Percentiles rank a stretch among this genome's conserved stretches.
phyloP scores from a whole-genome alignment of 805 yeast genomes.

The Candida schatavii region DNA sequence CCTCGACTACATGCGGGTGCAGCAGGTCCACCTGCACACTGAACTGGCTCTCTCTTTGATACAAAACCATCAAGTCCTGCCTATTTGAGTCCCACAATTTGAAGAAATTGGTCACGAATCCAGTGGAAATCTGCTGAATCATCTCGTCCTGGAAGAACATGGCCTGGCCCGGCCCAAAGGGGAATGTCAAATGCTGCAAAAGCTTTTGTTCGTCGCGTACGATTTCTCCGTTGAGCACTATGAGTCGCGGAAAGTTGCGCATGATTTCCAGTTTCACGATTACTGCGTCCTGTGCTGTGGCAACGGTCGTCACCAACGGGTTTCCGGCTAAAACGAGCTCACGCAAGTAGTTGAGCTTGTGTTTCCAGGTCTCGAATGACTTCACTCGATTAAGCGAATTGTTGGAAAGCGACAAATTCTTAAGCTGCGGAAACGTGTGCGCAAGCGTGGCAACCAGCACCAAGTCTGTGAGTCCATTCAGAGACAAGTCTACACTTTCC shows the following conservation, averaged over 20 bases:
- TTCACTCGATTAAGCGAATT: conserved; percentile 62
- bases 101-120: conserved; percentile 71
- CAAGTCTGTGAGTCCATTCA: conserved; percentile 60
- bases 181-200: conserved; percentile 49
- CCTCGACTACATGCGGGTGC: conserved; percentile 48
- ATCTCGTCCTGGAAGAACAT: conserved; percentile 81
- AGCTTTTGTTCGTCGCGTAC: conserved; percentile 73
- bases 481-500: conserved; percentile 66
- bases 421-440: conserved; percentile 67
- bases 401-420: conserved; percentile 76
- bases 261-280: conserved; percentile 60
- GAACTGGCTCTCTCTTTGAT: conserved; percentile 81
- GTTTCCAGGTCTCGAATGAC: conserved; percentile 69
- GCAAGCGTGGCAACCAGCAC: conserved; percentile 60
- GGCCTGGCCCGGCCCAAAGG: conserved; percentile 51
- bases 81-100: conserved; percentile 83
- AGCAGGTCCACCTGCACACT: conserved; percentile 74
- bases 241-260: conserved; percentile 73
- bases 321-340: conserved; percentile 79
- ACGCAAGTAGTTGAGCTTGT: conserved; percentile 67
- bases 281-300: conserved; percentile 26
- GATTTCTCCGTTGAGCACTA: conserved; percentile 72
- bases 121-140: conserved; percentile 68
- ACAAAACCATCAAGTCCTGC: conserved; percentile 63
- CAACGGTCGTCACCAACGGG: conserved; percentile 52